These are phyloP conservation scores for Aureoboletus auriporus DNA, from an alignment of 768 basidiomycete genomes.

Conservation along the genomic window DNA sequence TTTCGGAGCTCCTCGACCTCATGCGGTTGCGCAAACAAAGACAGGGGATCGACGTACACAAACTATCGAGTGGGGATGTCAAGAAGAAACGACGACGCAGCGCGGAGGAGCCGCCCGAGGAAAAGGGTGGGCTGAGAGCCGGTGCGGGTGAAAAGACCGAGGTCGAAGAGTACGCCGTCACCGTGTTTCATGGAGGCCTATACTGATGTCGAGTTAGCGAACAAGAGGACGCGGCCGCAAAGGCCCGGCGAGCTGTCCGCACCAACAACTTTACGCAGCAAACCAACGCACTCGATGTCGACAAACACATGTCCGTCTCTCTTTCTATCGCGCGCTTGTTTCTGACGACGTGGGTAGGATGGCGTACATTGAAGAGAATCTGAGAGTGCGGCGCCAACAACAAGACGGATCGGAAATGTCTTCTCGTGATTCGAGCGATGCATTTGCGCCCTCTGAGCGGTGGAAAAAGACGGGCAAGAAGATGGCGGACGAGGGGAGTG, in stretches of 20 bases:
- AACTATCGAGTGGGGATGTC: constrained; percentile 78
- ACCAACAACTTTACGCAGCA: constrained; percentile 96
- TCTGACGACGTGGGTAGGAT: constrained; percentile 55
- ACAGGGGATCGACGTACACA: constrained; percentile 82
- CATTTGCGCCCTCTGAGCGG: constrained; percentile 66
- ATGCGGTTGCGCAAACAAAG: constrained; percentile 69
- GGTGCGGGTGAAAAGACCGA: constrained; percentile 32
- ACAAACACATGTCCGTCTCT: constrained; percentile 88
- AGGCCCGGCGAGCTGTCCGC: constrained; percentile 69
- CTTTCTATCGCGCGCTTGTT: background rate
- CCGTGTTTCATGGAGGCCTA: background rate
- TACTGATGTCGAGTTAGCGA: constrained; percentile 36
- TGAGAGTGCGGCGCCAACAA: constrained; percentile 65
- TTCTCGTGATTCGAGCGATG: constrained; percentile 57
- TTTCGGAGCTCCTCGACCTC: constrained; percentile 82
- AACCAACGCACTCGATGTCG: constrained; percentile 92
- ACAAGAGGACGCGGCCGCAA: constrained; percentile 62
- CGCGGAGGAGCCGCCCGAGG: constrained; percentile 39
- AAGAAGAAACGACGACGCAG: constrained; percentile 65
- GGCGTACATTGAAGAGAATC: constrained; percentile 95
- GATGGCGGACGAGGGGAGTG: constrained; percentile 80
- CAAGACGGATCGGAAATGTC: constrained; percentile 45
- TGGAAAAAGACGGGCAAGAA: constrained; percentile 53
- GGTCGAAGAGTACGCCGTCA: constrained; percentile 40
- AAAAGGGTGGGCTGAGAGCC: constrained; percentile 54